phyloP scores from a whole-genome alignment of 2,329 filamentous ascomycete species.

The Pyrenophora tritici-repentis region DNA sequence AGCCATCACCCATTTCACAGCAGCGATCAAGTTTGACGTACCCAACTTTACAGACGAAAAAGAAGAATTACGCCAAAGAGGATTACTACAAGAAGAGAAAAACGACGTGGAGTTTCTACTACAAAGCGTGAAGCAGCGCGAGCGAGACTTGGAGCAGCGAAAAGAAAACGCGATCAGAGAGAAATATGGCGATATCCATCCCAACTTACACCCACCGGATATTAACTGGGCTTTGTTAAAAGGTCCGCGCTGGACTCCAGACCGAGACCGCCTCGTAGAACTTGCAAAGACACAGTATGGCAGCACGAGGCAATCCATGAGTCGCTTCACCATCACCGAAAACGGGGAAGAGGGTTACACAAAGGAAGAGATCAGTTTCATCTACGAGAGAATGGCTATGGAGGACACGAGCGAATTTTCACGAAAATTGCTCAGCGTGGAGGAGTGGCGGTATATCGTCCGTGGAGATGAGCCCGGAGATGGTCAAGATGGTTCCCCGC shows the following conservation, averaged over 20 bases:
- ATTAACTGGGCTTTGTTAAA: background rate
- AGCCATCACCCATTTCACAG: constrained; percentile 14
- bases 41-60: background rate
- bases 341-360: background rate
- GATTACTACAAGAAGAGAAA: constrained; percentile 10
- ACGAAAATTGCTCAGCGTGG: background rate
- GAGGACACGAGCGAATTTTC: background rate
- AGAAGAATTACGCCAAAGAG: background rate
- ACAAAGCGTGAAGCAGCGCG: background rate
- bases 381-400: background rate
- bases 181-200: background rate
- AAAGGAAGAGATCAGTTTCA: background rate
- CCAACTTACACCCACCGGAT: background rate
- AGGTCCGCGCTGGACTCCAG: constrained; percentile 2
- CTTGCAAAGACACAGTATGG: background rate
- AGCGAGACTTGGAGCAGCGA: background rate
- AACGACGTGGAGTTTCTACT: constrained; percentile 13
- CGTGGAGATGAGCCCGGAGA: background rate
- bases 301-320: background rate
- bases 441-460: constrained; percentile 7
- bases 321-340: too few species aligned
- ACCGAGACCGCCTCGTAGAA: background rate
- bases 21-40: constrained; percentile 14
- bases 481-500: too few species aligned
- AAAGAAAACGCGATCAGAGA: background rate